Evolutionary conservation across 2,329 filamentous ascomycete genomes (phyloP).

Genomic region (Diaporthe nobilis): DNA sequence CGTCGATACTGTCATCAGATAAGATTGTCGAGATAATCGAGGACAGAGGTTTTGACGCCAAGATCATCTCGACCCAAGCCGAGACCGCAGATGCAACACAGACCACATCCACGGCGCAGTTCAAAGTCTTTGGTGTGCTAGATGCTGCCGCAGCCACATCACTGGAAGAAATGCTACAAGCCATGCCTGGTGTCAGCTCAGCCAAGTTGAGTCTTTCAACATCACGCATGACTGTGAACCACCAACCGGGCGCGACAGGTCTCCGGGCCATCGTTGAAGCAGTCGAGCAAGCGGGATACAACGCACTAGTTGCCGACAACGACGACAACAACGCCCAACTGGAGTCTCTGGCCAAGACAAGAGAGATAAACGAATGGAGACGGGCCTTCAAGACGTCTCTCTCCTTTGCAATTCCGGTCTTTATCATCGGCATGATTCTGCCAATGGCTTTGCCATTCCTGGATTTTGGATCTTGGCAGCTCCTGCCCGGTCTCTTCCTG

Average conservation of each 20-base stretch:
- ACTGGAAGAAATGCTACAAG: constrained; percentile 77
- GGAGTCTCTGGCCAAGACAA: constrained; percentile 95
- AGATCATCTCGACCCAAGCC: constrained; percentile 81
- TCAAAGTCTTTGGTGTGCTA: constrained; percentile 86
- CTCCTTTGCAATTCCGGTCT: constrained; percentile 89
- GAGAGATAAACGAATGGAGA: constrained; percentile 95
- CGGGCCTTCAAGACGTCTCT: constrained; percentile 83
- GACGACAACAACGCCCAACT: constrained; percentile 98
- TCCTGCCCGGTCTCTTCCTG: constrained; percentile 84
- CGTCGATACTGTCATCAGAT: constrained; percentile 76
- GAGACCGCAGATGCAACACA: constrained; percentile 68
- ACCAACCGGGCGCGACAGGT: constrained; percentile 80
- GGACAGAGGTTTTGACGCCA: constrained; percentile 89
- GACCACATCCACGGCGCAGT: constrained; percentile 75
- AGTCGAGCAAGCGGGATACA: constrained; percentile 86
- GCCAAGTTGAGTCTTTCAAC: constrained; percentile 81
- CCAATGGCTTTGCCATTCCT: constrained; percentile 85
- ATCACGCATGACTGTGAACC: constrained; percentile 80
- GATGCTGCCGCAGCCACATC: constrained; percentile 79
- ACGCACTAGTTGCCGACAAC: constrained; percentile 89
- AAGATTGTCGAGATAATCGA: constrained; percentile 88
- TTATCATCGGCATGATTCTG: constrained; percentile 92
- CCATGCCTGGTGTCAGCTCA: constrained; percentile 79
- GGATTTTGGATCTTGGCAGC: constrained; percentile 79
- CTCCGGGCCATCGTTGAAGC: constrained; percentile 86